Evolutionary conservation across 306 rosid genomes (phyloP).

Genomic region (Prunus mira): DNA sequence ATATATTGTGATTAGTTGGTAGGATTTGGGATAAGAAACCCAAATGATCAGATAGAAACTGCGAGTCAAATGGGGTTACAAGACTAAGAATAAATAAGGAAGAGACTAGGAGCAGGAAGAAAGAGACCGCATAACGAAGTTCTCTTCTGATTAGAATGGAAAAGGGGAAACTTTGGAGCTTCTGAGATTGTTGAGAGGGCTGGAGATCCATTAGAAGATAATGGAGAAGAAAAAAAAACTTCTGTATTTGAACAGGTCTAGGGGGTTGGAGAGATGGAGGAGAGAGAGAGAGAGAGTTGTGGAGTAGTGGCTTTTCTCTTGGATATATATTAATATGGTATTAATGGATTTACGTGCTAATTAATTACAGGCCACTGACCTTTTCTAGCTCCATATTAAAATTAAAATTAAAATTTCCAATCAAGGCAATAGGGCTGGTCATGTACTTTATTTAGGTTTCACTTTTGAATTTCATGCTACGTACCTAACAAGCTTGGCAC

Average conservation of each 20-base stretch:
- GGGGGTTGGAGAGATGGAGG: not conserved
- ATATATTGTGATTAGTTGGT: conserved; percentile 12
- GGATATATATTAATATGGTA: not conserved
- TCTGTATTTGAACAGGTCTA: conserved; percentile 15
- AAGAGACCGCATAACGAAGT: conserved; percentile 36
- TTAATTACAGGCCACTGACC: no score
- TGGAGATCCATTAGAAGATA: conserved; percentile 54
- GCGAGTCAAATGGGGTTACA: conserved; percentile 34
- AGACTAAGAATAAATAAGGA: conserved; percentile 34
- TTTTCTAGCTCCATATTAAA: no score
- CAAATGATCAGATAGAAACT: conserved; percentile 26
- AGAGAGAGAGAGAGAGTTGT: no score
- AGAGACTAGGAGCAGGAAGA: conserved; percentile 32
- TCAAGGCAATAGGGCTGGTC: not conserved
- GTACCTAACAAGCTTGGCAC: not conserved
- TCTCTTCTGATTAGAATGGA: conserved; percentile 41
- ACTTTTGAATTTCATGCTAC: not conserved
- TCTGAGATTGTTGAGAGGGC: conserved; percentile 23
- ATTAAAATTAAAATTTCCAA: no score
- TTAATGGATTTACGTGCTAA: not conserved
- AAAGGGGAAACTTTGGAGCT: not conserved
- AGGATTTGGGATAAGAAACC: conserved; percentile 30
- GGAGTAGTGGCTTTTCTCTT: not conserved
- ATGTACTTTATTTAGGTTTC: not conserved
- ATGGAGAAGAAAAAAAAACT: not conserved